phyloP scores from a whole-genome alignment of 2,329 filamentous ascomycete genomes.

The Talaromyces sp. region DNA sequence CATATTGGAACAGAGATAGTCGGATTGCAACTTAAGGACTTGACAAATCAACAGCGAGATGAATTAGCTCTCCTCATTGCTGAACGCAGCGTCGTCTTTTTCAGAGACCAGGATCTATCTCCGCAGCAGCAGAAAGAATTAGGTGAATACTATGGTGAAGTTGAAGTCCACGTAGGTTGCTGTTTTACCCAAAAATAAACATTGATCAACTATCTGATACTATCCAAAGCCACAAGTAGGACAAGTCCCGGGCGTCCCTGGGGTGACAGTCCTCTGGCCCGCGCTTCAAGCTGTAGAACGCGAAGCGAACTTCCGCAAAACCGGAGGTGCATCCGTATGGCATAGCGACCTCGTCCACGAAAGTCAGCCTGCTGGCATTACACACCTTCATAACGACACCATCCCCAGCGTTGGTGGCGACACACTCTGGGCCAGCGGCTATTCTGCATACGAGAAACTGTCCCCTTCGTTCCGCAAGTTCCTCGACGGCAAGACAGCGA shows the following conservation, averaged over 20 bases:
- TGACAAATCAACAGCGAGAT: constrained; percentile 55
- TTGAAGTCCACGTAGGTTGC: constrained; percentile 61
- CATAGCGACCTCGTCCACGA: constrained; percentile 69
- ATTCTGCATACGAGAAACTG: constrained; percentile 67
- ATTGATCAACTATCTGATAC: background rate
- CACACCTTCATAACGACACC: constrained; percentile 65
- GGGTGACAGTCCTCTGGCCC: constrained; percentile 66
- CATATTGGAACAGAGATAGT: constrained; percentile 63
- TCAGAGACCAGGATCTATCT: constrained; percentile 57
- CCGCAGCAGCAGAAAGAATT: constrained; percentile 61
- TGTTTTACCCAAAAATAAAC: background rate
- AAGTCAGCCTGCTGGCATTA: constrained; percentile 63
- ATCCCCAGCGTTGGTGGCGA: constrained; percentile 62
- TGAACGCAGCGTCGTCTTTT: constrained; percentile 62
- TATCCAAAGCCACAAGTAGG: constrained; percentile 59
- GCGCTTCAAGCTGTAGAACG: constrained; percentile 59
- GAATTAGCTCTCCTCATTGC: constrained; percentile 60
- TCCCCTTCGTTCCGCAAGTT: constrained; percentile 65
- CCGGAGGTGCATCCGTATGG: constrained; percentile 64
- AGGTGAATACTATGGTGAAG: constrained; percentile 59
- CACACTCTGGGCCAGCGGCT: constrained; percentile 67
- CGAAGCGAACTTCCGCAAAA: constrained; percentile 57
- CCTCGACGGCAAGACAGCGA: constrained; percentile 61
- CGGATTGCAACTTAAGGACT: constrained; percentile 58
- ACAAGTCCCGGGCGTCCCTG: constrained; percentile 62